phyloP scores from a whole-genome alignment of 2,329 filamentous ascomycete species.

The Sporothrix schenckii region DNA sequence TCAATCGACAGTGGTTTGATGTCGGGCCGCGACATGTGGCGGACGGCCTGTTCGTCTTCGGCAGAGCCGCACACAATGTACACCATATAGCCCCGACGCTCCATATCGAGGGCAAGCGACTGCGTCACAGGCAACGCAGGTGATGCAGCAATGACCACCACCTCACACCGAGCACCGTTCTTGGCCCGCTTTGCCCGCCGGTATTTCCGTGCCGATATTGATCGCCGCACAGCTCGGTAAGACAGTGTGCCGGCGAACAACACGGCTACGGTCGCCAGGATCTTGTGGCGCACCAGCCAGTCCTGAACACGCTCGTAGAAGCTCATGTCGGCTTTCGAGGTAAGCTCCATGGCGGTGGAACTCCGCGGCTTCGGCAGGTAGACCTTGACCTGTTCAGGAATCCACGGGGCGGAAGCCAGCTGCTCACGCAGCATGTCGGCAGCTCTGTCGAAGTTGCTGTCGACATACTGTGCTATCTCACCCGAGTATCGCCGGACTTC shows the following conservation, averaged over 20 bases:
- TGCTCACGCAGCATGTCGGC: slow-evolving; percentile 71
- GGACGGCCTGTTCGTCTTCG: slow-evolving; percentile 80
- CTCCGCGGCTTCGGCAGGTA: slow-evolving; percentile 54
- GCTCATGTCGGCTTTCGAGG: slow-evolving; percentile 40
- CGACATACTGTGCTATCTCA: slow-evolving; percentile 76
- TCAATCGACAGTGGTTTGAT: slow-evolving; percentile 82
- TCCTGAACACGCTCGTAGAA: slow-evolving; percentile 60
- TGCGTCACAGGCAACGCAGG: slow-evolving; percentile 81
- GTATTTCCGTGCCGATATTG: slow-evolving; percentile 63
- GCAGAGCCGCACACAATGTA: slow-evolving; percentile 84
- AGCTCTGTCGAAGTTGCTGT: slow-evolving; percentile 76
- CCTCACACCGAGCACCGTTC: slow-evolving; percentile 85
- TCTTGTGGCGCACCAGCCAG: slow-evolving; percentile 74
- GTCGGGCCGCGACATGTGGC: slow-evolving; percentile 75
- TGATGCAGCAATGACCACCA: slow-evolving; percentile 85
- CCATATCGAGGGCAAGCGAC: slow-evolving; percentile 81
- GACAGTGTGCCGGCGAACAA: slow-evolving; percentile 69
- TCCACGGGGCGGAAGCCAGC: slow-evolving; percentile 69
- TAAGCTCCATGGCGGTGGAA: slow-evolving; percentile 43
- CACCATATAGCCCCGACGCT: slow-evolving; percentile 88
- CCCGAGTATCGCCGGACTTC: slow-evolving; percentile 72
- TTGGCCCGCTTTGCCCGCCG: slow-evolving; percentile 76
- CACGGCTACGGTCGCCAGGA: slow-evolving; percentile 71
- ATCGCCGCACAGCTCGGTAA: slow-evolving; percentile 56
- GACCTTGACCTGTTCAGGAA: slow-evolving; percentile 70